Base-by-base conservation (phyloP, 2,329 filamentous ascomycete species). In the Diaporthe vaccinii region DNA sequence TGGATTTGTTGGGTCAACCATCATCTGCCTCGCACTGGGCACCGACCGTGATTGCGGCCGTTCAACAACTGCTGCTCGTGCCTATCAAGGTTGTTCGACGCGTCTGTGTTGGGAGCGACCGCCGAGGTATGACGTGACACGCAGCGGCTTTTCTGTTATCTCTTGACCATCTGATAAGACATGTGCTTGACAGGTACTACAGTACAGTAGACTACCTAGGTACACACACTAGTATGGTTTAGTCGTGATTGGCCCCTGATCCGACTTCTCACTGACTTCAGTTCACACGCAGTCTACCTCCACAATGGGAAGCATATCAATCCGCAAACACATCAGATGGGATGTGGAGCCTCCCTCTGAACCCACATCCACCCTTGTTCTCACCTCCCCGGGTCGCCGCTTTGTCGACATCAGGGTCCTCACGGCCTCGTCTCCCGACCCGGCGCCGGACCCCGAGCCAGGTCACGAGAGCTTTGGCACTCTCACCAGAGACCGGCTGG, bases 391-490 rank as follows among this genome's bases (percentile, higher is more conserved):
- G 1, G 80, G 81, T 36, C 84, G 84, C 41, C 87, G 85, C 51
- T 94, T 92, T 80, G 88, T 93, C 51, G 92, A 94, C 79, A 80
- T 93, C 31, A 89, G 92, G 55, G 84, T 92, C 69, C 80, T 88
- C 7, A 7, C 41, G 1, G 17, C 51, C 9, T 62, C 57, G 41
- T 39, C 46, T 53, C 76, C 36, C 72, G 76, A 7, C 51, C 74
- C 15, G 72, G 77, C 57, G 22, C 9, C 28, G 46, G 28, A 20
- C 31, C 20, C 14, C 7, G 31, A 49, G 34, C n/a, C 25, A 15
- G 49, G 44, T 15, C 36, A 44, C 10, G 25, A 74, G 46, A 39
- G 22, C 15, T 65, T 65, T 17, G 51, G 39, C 36, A 15, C 10
- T 22, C 55, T 77, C 25, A 41, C 75, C 10, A 65, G 68, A 7